phyloP scores from a whole-genome alignment of 306 rosid species.

The Medicago lupulina region DNA sequence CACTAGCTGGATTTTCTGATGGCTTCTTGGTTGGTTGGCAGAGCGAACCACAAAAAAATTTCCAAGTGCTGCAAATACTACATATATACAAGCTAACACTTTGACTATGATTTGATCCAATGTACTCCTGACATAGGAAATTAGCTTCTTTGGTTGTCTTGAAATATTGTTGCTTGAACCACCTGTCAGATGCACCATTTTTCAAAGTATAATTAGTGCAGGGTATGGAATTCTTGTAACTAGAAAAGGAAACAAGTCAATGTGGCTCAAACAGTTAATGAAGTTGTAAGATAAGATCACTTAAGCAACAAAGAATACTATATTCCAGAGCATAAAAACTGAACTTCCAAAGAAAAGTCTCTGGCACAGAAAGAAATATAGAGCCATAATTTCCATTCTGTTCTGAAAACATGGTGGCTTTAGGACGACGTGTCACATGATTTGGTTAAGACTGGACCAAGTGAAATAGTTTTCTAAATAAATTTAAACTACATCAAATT shows the following conservation, averaged over 20 bases:
- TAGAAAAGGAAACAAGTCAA: conserved; percentile 29
- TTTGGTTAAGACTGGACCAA: conserved; percentile 35
- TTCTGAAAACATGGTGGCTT: conserved; percentile 25
- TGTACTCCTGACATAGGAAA: conserved; percentile 52
- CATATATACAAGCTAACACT: conserved; percentile 61
- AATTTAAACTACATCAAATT: conserved; percentile 12
- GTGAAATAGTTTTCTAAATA: conserved; percentile 26
- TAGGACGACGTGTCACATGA: conserved; percentile 12
- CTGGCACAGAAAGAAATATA: conserved; percentile 17
- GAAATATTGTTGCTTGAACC: conserved; percentile 48
- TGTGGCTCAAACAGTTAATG: conserved; percentile 19
- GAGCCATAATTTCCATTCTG: conserved; percentile 23
- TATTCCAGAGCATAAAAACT: conserved; percentile 4
- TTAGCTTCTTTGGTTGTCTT: conserved; percentile 49
- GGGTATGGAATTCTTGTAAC: conserved; percentile 8
- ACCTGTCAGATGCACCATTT: conserved; percentile 58
- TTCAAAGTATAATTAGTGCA: conserved; percentile 15
- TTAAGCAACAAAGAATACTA: conserved; percentile 43
- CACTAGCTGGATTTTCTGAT: conserved; percentile 39
- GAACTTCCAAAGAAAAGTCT: conserved; percentile 20
- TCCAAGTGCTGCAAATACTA: conserved; percentile 56
- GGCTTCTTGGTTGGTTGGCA: conserved; percentile 42
- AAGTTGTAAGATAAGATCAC: conserved; percentile 43
- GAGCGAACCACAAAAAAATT: conserved; percentile 45
- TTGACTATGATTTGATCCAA: conserved; percentile 56